These are phyloP conservation scores for Davidsoniella eucalypti DNA, from an alignment of 2,329 filamentous ascomycete genomes.

Conservation along the genomic window DNA sequence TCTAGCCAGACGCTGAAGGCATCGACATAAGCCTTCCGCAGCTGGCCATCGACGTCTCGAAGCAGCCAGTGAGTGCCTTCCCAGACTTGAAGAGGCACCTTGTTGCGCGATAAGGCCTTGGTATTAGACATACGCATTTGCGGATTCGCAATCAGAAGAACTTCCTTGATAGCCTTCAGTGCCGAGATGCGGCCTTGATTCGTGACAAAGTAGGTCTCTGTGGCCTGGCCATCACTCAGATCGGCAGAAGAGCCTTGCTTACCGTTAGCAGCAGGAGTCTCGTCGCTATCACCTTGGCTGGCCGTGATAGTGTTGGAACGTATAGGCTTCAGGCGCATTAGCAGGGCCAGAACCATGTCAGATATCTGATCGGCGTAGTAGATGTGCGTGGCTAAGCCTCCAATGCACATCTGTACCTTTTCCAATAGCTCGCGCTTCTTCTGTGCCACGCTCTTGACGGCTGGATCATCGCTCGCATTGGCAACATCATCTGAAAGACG, in stretches of 20 bases:
- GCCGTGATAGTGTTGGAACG: constrained; percentile 27
- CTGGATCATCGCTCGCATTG: constrained; percentile 13
- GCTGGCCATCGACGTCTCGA: constrained; percentile 58
- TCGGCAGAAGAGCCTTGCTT: constrained; percentile 19
- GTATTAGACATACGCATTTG: constrained; percentile 41
- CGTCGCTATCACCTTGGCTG: constrained; percentile 29
- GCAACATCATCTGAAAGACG: constrained; percentile 36
- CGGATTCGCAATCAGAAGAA: constrained; percentile 66
- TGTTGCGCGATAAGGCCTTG: constrained; percentile 52
- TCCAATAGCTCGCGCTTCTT: constrained; percentile 48
- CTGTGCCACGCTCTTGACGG: constrained; percentile 22
- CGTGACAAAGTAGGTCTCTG: constrained; percentile 37
- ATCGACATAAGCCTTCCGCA: constrained; percentile 74
- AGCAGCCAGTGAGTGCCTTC: constrained; percentile 93
- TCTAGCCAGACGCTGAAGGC: constrained; percentile 72
- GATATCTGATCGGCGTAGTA: constrained; percentile 95
- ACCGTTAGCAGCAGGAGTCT: constrained; percentile 15
- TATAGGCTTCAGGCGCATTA: constrained; percentile 59
- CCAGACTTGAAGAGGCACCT: constrained; percentile 71
- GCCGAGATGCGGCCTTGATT: constrained; percentile 44
- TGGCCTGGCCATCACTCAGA: constrained; percentile 25
- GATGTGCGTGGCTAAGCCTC: constrained; percentile 81
- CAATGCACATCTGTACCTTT: constrained; percentile 66
- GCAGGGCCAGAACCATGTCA: constrained; percentile 76
- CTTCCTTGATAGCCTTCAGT: constrained; percentile 64